Conservation (phyloP, 2,329 filamentous ascomycete genomes). For the Calonectria hongkongensis region DNA sequence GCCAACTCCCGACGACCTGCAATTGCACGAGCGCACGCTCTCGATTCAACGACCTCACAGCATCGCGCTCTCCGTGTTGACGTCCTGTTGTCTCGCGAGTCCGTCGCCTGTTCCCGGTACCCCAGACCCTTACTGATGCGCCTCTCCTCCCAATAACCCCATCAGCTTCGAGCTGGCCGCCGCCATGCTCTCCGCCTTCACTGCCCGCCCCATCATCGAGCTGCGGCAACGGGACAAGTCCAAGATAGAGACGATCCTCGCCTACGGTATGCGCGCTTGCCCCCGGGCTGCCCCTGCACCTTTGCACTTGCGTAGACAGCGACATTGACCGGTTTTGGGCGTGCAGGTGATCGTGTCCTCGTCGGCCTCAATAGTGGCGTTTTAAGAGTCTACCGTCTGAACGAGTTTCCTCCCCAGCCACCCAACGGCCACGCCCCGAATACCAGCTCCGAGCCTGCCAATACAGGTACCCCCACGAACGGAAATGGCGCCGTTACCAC, state of each 20-base stretch:
- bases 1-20: conserved; percentile 30
- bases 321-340: conserved; percentile 37
- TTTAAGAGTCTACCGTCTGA: conserved; percentile 93
- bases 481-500: conserved; percentile 55
- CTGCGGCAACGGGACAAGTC: conserved; percentile 96
- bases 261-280: conserved; percentile 79
- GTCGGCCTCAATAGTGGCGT: conserved; percentile 93
- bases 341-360: conserved; percentile 87
- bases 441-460: conserved; percentile 53
- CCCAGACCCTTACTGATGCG: conserved; percentile 55
- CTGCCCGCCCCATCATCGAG: conserved; percentile 96
- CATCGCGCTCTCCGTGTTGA: not conserved
- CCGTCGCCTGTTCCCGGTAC: conserved; percentile 2
- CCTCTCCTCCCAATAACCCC: conserved; percentile 53
- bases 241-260: conserved; percentile 95
- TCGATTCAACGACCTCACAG: conserved; percentile 16
- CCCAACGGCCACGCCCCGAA: conserved; percentile 58
- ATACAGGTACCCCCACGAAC: conserved; percentile 55
- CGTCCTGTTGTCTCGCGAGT: not conserved
- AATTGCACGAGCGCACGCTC: conserved; percentile 28
- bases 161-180: conserved; percentile 64
- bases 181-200: conserved; percentile 97
- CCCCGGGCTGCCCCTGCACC: not conserved
- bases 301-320: not conserved
- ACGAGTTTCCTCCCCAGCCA: conserved; percentile 72